Base-by-base conservation (phyloP, 2,329 filamentous ascomycete genomes). In the Epichloe typhina region DNA sequence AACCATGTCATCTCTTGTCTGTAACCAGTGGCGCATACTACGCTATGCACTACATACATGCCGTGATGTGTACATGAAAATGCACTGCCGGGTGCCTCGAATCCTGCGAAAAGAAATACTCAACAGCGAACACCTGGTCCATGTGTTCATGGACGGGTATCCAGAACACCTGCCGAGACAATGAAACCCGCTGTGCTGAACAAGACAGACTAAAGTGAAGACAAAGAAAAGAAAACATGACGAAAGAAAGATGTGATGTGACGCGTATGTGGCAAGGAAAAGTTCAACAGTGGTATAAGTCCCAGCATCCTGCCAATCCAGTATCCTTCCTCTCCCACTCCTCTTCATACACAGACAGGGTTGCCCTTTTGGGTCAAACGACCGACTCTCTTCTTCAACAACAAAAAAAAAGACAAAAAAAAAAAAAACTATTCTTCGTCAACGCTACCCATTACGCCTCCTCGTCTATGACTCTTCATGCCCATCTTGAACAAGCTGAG, bases 401-500 rank as follows among this genome's bases (percentile, higher is more conserved):
- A 36, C 26, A 5, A 13, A 12, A 11, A 12, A 15, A 9, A 44
- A 23, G 7, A 6, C 0, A 23, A 31, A 36, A 7, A 38, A 38
- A 38, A 12, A 6, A 38, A 15, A 36, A 46, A 0, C 23, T 70
- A 77, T 64, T 80, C 77, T 62, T 80, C 77, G 50, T 77, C 71
- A 54, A 80, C 62, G 56, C 74, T 75, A 49, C 70, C 71, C 76
- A 79, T 79, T 53, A 68, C 61, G 31, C 66, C 72, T 54, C 65
- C 72, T 46, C 65, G 69, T 64, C 80, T 83, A 61, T 76, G 80
- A 44, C 71, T 71, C 69, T 86, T 88, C 64, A 82, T 83, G 33
- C 84, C 83, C 47, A 89, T 74, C 64, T 84, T 86, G 61, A 94
- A 72, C 59, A 89, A 72, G 64, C 86, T 93, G 57, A 94, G 73